Evolutionary conservation across 1,284 basidiomycete genomes (phyloP).

Genomic region (Fomitiporia mediterranea): DNA sequence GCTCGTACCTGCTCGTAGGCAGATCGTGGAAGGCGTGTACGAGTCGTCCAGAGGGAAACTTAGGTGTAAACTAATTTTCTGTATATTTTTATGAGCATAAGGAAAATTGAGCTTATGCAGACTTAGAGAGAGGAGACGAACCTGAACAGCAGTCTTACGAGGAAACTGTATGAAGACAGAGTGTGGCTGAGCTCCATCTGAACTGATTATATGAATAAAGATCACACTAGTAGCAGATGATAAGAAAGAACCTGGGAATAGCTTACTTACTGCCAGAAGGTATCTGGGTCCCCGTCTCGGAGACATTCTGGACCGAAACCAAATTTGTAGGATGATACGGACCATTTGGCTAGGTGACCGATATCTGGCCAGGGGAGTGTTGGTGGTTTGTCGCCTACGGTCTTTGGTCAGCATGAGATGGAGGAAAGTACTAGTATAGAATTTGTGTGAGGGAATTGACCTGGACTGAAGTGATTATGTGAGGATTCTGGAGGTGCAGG

Average conservation of each 20-base stretch:
- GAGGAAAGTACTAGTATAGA: not conserved
- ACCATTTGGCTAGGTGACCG: conserved; percentile 85
- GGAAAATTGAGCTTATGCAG: not conserved
- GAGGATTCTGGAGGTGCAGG: not conserved
- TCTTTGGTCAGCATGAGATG: not conserved
- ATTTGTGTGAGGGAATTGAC: not conserved
- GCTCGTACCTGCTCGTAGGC: conserved; percentile 89
- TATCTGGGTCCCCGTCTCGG: conserved; percentile 82
- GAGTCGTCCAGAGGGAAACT: conserved; percentile 90
- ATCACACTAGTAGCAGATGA: too few species aligned
- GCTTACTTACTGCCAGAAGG: conserved; percentile 93
- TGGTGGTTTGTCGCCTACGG: conserved; percentile 1
- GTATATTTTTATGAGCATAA: conserved; percentile 10
- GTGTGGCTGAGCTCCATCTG: conserved; percentile 97
- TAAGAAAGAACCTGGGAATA: too few species aligned
- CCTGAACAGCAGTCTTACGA: conserved; percentile 85
- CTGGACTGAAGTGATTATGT: not conserved
- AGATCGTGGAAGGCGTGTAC: conserved; percentile 91
- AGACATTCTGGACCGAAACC: conserved; percentile 94
- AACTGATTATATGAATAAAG: conserved; percentile 53
- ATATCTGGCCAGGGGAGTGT: conserved; percentile 62
- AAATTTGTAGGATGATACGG: conserved; percentile 96
- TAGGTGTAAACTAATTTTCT: conserved; percentile 92
- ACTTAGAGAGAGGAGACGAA: conserved; percentile 31
- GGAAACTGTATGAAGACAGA: conserved; percentile 93